Evolutionary conservation across 495 filamentous ascomycete genomes (phyloP).

Genomic region (Aspergillus olivimuriae): DNA sequence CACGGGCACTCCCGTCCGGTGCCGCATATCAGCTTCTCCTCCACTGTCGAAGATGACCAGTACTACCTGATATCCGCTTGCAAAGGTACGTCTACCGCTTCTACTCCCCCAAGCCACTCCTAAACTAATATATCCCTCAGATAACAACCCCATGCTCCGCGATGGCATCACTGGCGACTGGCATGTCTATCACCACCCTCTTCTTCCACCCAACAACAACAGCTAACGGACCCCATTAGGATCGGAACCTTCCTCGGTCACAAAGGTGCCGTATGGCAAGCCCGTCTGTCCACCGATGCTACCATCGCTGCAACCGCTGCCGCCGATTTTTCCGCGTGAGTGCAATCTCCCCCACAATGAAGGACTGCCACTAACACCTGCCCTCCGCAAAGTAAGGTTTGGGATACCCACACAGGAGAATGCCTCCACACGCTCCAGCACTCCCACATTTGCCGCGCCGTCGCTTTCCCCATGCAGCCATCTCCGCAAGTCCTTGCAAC

Average conservation of each 20-base stretch:
- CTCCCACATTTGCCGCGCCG: conserved; percentile 87
- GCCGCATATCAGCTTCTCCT: conserved; percentile 90
- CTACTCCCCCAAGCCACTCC: not conserved
- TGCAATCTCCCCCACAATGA: not conserved
- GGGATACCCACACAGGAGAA: conserved; percentile 95
- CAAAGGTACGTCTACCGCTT: conserved; percentile 59
- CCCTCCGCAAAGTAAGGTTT: conserved; percentile 64
- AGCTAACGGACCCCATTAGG: conserved; percentile 40
- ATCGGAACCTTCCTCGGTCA: conserved; percentile 98
- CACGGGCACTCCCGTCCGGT: conserved; percentile 96
- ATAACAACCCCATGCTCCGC: conserved; percentile 97
- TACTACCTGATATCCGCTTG: conserved; percentile 98
- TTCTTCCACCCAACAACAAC: not conserved
- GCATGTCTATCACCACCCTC: conserved; percentile 34
- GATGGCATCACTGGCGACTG: conserved; percentile 96
- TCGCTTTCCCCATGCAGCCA: conserved; percentile 75
- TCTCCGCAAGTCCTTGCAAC: conserved; percentile 78
- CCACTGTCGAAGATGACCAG: conserved; percentile 73
- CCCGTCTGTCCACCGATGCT: conserved; percentile 81
- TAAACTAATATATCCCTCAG: conserved; percentile 34
- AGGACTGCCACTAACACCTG: not conserved
- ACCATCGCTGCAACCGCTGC: conserved; percentile 84
- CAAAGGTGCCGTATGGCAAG: conserved; percentile 97
- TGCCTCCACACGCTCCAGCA: conserved; percentile 82
- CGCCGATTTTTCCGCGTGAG: conserved; percentile 92